Base-by-base conservation (phyloP, 2,329 filamentous ascomycete species). In the Ascochyta clinopodiicola region DNA sequence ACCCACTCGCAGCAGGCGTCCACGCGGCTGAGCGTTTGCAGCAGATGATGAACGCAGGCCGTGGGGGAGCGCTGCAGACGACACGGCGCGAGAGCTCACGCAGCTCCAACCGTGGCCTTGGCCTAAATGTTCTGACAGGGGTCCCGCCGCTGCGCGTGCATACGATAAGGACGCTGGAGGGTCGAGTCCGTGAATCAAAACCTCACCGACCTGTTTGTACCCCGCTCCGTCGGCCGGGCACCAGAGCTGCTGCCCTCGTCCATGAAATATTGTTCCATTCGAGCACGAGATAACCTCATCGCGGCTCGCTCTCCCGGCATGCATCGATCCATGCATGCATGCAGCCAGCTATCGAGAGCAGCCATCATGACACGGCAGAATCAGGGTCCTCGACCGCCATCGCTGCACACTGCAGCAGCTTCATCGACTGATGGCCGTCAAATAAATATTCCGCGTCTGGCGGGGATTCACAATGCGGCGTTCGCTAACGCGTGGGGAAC, bases 1-100 rank as follows among this genome's bases (percentile, higher is more conserved):
- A 44, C 43, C 55, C 64, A 61, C 56, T 8, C 45, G 12, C 45
- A 50, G 39, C 37, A 40, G 45, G 45, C 45, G 35, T 56, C 52
- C 42, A 63, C 63, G 70, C 70, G 66, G 69, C 70, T 68, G 64
- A 66, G 63, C 58, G 69, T 67, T 65, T 68, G 66, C 62, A 67
- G 66, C 60, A 66, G 62, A 57, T 59, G 57, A 54, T 54, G 62
- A 55, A 29, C 39, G 44, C 35, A 34, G 50, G 51, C 45, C 60
- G 64, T 69, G 63, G 63, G 43, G 60, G 51, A 47, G 45, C 36
- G 12, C 9, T 31, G 52, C 50, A 51, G 46, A 43, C 29, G 40
- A 35, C 31, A 29, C 50, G 44, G 31, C 51, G 32, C 47, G 27
- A 43, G 12, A 39, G 44, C 36, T 29, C 50, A 39, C 50, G 49